Base-by-base conservation (phyloP, 257 asterid species). In the Lycium barbarum region DNA sequence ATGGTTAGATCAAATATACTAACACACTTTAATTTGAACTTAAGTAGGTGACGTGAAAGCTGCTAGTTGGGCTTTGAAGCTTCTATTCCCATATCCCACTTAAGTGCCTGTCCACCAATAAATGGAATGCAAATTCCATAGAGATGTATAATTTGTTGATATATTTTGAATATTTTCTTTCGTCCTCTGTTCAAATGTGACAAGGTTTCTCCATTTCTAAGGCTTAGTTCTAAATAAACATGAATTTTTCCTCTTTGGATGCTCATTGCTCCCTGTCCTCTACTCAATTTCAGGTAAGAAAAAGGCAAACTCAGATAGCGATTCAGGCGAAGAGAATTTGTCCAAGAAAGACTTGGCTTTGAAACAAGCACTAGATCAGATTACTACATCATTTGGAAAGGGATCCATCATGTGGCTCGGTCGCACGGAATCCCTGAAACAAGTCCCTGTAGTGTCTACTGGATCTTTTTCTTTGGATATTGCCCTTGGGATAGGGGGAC, bases 371-470 rank as follows among this genome's bases (percentile, higher is more conserved):
- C 47, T 97, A 80, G 98, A 97, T 88, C 98, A 94, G 90, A 97
- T 97, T 66, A 92, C 93, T 18, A 17, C 93, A 14, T 89, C 98
- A 40, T 95, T 93, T 85, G 98, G 98, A 54, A 93, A 95, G 89
- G 99, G 98, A 84, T 91, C 99, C 81, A 95, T 95, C 58, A 95
- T 97, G 98, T 97, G 98, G 99, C 95, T 97, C 65, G 98, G 99
- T 82, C 93, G 98, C 78, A 86, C 96, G 20, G 92, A 3, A 14
- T 70, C 93, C 17, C 86, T 85, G 14, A 92, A 84, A 88, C 86
- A 93, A 62, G 94, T 93, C 67, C 98, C 98, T 0, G 98, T 95
- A 82, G 93, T 97, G 49, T 95, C 99, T 78, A 94, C 98, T 26
- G 98, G 98, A 53, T 97, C 98, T 9, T 91, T 97, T 92, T 87